Evolutionary conservation across 345 rosid genomes (phyloP), one percentile per base, ranked within the genome.

Genomic region (Barbarea vulgaris): DNA sequence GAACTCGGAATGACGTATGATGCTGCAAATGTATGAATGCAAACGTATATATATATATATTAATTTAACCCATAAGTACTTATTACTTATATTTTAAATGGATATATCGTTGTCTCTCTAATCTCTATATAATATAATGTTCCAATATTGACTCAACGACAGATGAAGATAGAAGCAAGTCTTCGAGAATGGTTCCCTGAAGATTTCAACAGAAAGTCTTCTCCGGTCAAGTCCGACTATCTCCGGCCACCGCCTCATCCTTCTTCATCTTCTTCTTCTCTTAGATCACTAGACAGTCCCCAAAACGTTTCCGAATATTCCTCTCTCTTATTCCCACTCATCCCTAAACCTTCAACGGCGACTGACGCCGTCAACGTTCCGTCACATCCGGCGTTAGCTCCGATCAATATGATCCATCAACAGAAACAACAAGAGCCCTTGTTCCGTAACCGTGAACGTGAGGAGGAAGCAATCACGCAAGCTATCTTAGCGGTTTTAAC

Each of bases 401-500:
- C 75, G 36, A 65, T 42, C 11, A 74, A 48, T 11, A 53, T 54
- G 72, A 71, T 70, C 46, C 72, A 63, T 13, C 79, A 78, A 34
- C 81, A 78, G 34, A 81, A 62, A 37, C 89, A 83, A 25, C 83
- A 83, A 71, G 83, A 64, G 55, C 14, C 77, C 53, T 59, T 86
- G 22, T 77, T 87, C 24, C 81, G 86, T 22, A 76, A 70, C 5
- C 61, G 77, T 7, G 83, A 81, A 73, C 79, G 67, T 18, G 96
- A 88, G 73, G 83, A 85, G 8, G 84, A 73, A 17, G 88, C 77
- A 9, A 87, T 93, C 73, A 81, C 88, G 3, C 70, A 81, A 72
- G 98, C 96, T 41, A 78, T 90, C 75, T 84, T 93, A 8, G 87
- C 96, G 2, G 93, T 88, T 64, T 39, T 93, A 64, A 59, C 91